Conservation (phyloP, 306 rosid genomes). For the Fragaria vesca region DNA sequence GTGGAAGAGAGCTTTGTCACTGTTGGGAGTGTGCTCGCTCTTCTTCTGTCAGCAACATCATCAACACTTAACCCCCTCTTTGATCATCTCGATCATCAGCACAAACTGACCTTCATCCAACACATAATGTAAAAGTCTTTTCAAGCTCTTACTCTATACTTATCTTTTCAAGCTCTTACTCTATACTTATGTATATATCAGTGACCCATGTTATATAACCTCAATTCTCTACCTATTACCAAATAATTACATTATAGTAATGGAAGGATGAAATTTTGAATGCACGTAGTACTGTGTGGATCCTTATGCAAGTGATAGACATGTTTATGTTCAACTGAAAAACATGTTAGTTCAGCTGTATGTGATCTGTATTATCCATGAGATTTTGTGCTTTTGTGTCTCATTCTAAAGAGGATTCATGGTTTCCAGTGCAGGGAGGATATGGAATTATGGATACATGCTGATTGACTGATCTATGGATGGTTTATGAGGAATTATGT, state of each 20-base stretch:
- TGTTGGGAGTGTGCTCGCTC: constrained; percentile 68
- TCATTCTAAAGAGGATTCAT: background rate
- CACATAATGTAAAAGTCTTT: constrained; percentile 1
- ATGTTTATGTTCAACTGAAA: background rate
- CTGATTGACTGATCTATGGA: background rate
- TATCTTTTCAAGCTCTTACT: background rate
- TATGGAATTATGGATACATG: background rate
- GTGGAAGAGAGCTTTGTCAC: constrained; percentile 41
- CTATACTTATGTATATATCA: too few species aligned
- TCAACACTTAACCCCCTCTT: background rate
- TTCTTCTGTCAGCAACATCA: constrained; percentile 63
- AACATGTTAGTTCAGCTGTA: background rate
- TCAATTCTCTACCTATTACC: background rate
- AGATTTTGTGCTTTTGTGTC: background rate
- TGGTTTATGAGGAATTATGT: constrained; percentile 23
- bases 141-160: background rate
- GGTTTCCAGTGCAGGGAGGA: background rate
- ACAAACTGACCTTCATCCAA: constrained; percentile 5
- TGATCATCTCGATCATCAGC: background rate
- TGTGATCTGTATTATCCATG: background rate
- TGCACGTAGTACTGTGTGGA: background rate
- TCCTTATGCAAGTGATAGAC: background rate
- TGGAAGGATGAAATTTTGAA: background rate
- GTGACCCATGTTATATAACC: background rate
- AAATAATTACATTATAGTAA: background rate